phyloP scores from a whole-genome alignment of 2,329 filamentous ascomycete genomes.

The Chrysoporthe austroafricana region DNA sequence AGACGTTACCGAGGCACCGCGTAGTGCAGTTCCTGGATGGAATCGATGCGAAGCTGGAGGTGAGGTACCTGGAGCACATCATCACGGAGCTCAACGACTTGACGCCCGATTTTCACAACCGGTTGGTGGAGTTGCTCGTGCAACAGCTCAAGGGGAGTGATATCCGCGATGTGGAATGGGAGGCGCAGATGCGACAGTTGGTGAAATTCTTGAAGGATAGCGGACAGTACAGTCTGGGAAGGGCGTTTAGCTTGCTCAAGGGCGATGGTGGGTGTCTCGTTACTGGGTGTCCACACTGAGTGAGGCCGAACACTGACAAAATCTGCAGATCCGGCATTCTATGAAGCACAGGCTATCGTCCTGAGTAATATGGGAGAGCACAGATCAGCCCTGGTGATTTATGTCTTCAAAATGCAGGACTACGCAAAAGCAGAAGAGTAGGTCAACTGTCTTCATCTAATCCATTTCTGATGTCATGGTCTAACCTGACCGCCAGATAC shows the following conservation, averaged over 20 bases:
- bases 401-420: conserved; percentile 90
- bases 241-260: conserved; percentile 77
- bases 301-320: conserved; percentile 24
- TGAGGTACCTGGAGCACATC: conserved; percentile 87
- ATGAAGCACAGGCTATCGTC: conserved; percentile 86
- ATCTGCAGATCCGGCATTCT: conserved; percentile 75
- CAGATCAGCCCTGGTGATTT: conserved; percentile 94
- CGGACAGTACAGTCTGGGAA: conserved; percentile 77
- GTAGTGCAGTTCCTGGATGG: conserved; percentile 75
- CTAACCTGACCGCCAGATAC: conserved; percentile 57
- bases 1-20: conserved; percentile 77
- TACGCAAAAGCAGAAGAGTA: conserved; percentile 92
- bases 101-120: conserved; percentile 86
- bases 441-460: conserved; percentile 39
- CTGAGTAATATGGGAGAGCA: conserved; percentile 95
- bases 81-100: conserved; percentile 84
- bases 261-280: conserved; percentile 66
- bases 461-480: not conserved
- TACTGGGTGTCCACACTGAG: not conserved
- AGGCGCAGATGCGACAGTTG: conserved; percentile 66
- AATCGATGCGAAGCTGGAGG: conserved; percentile 73
- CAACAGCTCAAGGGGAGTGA: conserved; percentile 57
- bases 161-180: conserved; percentile 51
- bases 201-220: conserved; percentile 77
- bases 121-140: conserved; percentile 70